Conservation (phyloP, 306 rosid genomes). For the Vigna trinervia region DNA sequence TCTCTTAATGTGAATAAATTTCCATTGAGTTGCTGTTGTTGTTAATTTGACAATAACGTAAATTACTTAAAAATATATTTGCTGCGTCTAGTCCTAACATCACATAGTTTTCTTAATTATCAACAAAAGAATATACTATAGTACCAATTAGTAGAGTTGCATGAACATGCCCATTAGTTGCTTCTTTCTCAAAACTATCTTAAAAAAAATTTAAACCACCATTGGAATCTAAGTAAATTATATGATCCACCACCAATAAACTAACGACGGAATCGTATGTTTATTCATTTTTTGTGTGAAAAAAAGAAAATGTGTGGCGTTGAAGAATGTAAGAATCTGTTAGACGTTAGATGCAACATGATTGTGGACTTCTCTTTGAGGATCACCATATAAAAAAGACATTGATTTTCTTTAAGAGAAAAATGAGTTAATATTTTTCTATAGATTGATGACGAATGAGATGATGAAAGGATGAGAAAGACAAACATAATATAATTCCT, state of each 20-base stretch:
- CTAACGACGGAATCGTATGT: background rate
- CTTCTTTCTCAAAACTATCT: background rate
- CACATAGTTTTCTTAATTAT: background rate
- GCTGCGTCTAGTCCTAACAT: constrained; percentile 43
- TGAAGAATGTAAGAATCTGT: background rate
- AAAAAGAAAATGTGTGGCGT: background rate
- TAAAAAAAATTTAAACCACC: background rate
- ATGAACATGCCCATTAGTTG: background rate
- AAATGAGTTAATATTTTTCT: background rate
- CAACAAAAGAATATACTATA: background rate
- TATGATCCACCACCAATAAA: background rate
- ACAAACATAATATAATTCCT: background rate
- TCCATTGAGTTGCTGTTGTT: constrained; percentile 15
- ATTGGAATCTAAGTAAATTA: background rate
- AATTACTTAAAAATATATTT: background rate
- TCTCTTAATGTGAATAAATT: background rate
- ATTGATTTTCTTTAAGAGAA: background rate
- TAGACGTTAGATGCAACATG: background rate
- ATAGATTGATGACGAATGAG: constrained; percentile 5
- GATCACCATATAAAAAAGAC: background rate
- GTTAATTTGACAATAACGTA: constrained; percentile 25
- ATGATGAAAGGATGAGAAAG: constrained; percentile 26
- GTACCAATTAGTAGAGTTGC: background rate
- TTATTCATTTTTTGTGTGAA: no score
- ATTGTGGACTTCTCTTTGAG: background rate